Evolutionary conservation across 345 rosid species (phyloP), one percentile per base, ranked within the genome.

Genomic region (Gossypium sturtianum): DNA sequence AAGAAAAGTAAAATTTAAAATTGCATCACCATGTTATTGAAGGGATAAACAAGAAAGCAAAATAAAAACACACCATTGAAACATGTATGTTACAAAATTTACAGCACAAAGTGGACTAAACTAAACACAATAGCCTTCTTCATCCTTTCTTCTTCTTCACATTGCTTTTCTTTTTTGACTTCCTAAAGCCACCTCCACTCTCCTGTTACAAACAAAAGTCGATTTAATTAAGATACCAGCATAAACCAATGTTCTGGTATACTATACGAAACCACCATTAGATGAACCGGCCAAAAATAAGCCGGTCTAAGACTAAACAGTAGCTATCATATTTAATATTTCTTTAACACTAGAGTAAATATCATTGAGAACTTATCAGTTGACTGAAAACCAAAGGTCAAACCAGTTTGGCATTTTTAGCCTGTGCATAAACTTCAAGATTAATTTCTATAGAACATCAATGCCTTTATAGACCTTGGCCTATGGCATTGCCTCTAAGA

Each of bases 111-210:
- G 7, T 34, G 7, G 7, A 34, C 41, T 34, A 34, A 34, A 34
- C 41, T 13, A 53, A 66, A 20, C 53, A 22, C 7, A 38, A 17
- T 70, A 3, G 13, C 2, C 10, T 72, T 72, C 10, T 72, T 72
- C 58, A 72, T 47, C 56, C 11, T 67, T 60, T 75, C 51, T 69
- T 83, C 82, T 82, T 85, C 81, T 80, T 87, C 59, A 77, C 70
- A 23, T 76, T 82, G 52, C 78, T 72, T 67, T 84, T 87, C 84
- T 74, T 86, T 77, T 57, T 85, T 1, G 85, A 70, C 85, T 84
- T 90, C 70, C 69, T 84, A 51, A 23, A 72, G 43, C 82, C 81
- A 12, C 64, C 74, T 77, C 89, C 88, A 5, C 69, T 87, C 71
- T 90, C 92, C 92, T 90, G 83, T 76, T 69, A 75, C 60, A 79